Evolutionary conservation across 106 monocot genomes (phyloP).

Genomic region (Alisma plantagoaquatica): DNA sequence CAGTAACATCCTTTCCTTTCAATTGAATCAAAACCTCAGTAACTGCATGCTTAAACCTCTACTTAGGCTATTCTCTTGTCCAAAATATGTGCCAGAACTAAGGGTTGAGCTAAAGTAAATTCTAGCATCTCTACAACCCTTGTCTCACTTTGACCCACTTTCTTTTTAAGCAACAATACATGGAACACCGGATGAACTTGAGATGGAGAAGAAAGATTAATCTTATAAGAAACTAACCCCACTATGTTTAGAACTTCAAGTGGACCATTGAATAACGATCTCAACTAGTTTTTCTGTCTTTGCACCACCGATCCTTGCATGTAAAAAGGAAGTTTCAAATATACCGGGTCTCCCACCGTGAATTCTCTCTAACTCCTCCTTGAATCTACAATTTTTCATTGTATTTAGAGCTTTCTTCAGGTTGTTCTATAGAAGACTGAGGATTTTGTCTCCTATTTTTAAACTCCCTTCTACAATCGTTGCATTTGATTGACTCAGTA

Average conservation of each 20-base stretch:
- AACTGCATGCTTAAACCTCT: not conserved
- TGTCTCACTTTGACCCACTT: not conserved
- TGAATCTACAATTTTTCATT: conserved; percentile 7
- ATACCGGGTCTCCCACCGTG: conserved; percentile 10
- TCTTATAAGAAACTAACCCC: not conserved
- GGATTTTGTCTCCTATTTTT: not conserved
- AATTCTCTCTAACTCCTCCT: not conserved
- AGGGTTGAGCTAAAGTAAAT: not conserved
- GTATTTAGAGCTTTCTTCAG: not conserved
- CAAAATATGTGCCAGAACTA: not conserved
- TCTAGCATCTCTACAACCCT: not conserved
- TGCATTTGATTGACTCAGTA: not conserved
- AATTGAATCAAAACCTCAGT: not conserved
- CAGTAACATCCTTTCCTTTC: no score
- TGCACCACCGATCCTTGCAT: not conserved
- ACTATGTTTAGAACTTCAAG: conserved; percentile 1
- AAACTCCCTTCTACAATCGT: not conserved
- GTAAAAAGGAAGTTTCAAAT: conserved; percentile 13
- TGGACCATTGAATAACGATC: not conserved
- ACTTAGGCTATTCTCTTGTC: not conserved
- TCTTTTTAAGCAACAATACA: not conserved
- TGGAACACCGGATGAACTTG: conserved; percentile 1
- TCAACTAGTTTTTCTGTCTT: not conserved
- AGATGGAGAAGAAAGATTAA: not conserved
- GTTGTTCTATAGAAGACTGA: not conserved